Conservation (phyloP, 345 rosid species). For the Salix viminalis region DNA sequence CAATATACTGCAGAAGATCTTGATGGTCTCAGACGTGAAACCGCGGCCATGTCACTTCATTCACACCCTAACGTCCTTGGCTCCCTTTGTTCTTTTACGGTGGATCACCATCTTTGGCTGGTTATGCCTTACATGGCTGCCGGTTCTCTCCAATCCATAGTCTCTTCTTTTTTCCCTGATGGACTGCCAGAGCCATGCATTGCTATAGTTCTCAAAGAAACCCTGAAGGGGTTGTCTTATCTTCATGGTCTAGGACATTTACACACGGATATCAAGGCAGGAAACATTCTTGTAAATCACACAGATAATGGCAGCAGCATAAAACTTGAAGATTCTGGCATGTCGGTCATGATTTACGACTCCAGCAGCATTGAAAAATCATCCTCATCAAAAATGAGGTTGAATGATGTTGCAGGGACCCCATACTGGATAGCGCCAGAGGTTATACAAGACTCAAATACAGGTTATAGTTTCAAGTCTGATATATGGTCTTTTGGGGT, state of each 20-base stretch:
- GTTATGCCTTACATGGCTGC: conserved; percentile 94
- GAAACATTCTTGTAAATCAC: conserved; percentile 65
- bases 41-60: conserved; percentile 70
- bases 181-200: conserved; percentile 78
- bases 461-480: conserved; percentile 79
- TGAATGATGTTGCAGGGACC: conserved; percentile 72
- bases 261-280: conserved; percentile 76
- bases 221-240: conserved; percentile 59
- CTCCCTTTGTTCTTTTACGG: conserved; percentile 77
- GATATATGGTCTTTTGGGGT: conserved; percentile 94
- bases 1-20: conserved; percentile 48
- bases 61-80: conserved; percentile 76
- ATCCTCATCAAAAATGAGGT: conserved; percentile 35
- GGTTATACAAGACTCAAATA: conserved; percentile 73
- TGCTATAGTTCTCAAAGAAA: conserved; percentile 62
- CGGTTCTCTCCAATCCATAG: conserved; percentile 75
- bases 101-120: conserved; percentile 71
- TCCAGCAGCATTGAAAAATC: conserved; percentile 19
- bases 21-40: conserved; percentile 61
- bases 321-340: conserved; percentile 83
- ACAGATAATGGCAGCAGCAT: conserved; percentile 48
- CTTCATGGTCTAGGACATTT: conserved; percentile 80
- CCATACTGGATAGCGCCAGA: conserved; percentile 99
- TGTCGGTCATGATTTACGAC: conserved; percentile 71
- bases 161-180: conserved; percentile 57